A percentile compares a stretch with the other conserved stretches of the same genome.
These are phyloP conservation scores for Quercus glauca DNA, from an alignment of 306 rosid species.

Conservation along the genomic window DNA sequence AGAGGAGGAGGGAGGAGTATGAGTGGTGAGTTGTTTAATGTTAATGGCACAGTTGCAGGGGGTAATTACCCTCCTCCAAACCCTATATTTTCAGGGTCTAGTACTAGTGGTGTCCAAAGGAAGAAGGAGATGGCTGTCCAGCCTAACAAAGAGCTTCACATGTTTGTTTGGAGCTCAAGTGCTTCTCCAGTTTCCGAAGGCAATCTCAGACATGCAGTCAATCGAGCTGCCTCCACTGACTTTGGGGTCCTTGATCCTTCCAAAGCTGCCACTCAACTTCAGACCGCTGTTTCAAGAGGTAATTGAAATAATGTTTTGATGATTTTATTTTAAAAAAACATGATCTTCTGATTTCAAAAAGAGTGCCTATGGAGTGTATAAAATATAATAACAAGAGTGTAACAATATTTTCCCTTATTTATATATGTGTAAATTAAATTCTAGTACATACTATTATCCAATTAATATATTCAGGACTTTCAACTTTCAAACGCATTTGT, in stretches of 20 bases:
- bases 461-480: too few species aligned
- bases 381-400: neutral
- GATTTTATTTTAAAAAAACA: too few species aligned
- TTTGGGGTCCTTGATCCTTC: conserved; percentile 48
- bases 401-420: too few species aligned
- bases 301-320: neutral
- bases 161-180: conserved; percentile 93
- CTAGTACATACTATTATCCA: too few species aligned
- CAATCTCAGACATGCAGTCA: conserved; percentile 60
- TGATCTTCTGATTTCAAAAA: too few species aligned
- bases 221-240: conserved; percentile 58
- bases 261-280: conserved; percentile 41
- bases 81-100: conserved; percentile 65
- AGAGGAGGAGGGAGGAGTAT: conserved; percentile 57
- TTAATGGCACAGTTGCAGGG: too few species aligned
- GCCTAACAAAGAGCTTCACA: conserved; percentile 72
- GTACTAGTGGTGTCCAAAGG: conserved; percentile 39
- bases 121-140: conserved; percentile 45
- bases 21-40: conserved; percentile 68
- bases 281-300: conserved; percentile 58
- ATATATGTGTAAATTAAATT: too few species aligned
- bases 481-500: conserved; percentile 1
- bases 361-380: neutral
- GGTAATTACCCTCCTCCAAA: conserved; percentile 59
- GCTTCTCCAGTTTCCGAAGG: conserved; percentile 88